Conservation (phyloP, 2,329 filamentous ascomycete species). For the Fusarium torreyae region DNA sequence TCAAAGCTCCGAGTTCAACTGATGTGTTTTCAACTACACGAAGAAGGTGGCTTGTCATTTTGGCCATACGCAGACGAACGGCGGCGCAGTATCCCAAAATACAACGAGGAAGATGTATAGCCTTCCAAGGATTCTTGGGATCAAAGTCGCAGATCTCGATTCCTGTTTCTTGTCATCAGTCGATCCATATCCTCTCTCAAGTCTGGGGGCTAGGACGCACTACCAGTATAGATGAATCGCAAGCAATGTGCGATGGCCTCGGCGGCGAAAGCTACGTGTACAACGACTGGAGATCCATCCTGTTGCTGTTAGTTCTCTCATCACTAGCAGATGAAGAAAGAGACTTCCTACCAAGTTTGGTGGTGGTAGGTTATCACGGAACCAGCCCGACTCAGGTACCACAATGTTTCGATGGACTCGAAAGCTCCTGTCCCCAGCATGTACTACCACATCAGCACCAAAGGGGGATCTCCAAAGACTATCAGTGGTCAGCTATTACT, state of each 20-base stretch:
- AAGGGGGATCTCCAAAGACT: constrained; percentile 54
- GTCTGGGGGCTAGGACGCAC: constrained; percentile 45
- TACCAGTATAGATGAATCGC: constrained; percentile 55
- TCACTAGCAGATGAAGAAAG: not conserved
- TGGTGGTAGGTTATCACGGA: constrained; percentile 53
- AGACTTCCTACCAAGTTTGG: constrained; percentile 46
- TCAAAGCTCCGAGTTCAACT: constrained; percentile 40
- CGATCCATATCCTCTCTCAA: not conserved
- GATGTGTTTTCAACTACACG: constrained; percentile 49
- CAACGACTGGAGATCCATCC: constrained; percentile 49
- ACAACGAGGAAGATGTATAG: constrained; percentile 53
- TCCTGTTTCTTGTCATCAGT: constrained; percentile 43
- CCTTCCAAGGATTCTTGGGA: constrained; percentile 43
- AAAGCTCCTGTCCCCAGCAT: constrained; percentile 44
- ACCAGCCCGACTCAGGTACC: constrained; percentile 53
- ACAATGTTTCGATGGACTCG: constrained; percentile 56
- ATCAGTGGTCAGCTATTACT: constrained; percentile 26
- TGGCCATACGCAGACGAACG: constrained; percentile 49
- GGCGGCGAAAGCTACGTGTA: constrained; percentile 47
- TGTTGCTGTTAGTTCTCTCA: constrained; percentile 34
- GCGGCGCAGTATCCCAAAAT: constrained; percentile 54
- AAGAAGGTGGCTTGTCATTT: constrained; percentile 50
- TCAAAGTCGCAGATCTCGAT: constrained; percentile 52
- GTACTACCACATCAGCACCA: constrained; percentile 54
- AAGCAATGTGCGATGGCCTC: constrained; percentile 52